Evolutionary conservation across 192 early-diverging fungal genomes (phyloP).

Genomic region (Gonapodya prolifera): DNA sequence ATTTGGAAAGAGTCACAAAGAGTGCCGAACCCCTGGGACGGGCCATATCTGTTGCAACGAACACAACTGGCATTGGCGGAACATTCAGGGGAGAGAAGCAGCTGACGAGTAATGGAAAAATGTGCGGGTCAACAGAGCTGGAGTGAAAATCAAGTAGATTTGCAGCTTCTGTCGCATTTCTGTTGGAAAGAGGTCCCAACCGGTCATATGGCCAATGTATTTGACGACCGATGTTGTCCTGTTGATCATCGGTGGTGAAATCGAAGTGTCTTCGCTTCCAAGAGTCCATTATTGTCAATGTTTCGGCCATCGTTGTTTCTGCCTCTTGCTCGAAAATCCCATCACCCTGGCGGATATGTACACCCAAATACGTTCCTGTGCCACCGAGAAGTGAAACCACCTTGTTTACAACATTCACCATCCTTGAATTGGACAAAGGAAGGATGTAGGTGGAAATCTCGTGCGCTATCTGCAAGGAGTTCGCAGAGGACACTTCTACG

Average conservation of each 20-base stretch:
- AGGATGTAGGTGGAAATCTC: background rate
- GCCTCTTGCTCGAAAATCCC: background rate
- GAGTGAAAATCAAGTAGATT: too few species aligned
- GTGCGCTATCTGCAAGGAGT: background rate
- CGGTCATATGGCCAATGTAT: background rate
- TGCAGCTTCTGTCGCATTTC: too few species aligned
- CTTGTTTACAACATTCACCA: background rate
- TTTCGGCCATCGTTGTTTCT: background rate
- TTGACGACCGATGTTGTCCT: background rate
- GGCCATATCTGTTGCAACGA: background rate
- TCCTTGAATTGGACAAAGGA: background rate
- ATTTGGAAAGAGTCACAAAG: background rate
- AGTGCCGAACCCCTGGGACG: background rate
- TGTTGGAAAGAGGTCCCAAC: background rate
- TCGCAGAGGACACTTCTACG: background rate
- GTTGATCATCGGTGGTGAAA: background rate
- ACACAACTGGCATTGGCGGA: background rate
- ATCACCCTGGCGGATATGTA: background rate
- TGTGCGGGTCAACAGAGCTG: background rate
- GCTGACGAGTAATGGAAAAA: background rate
- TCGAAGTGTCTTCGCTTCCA: background rate
- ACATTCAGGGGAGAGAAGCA: background rate
- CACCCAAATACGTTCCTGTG: background rate
- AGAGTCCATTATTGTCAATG: background rate
- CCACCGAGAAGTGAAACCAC: background rate